A percentile compares a stretch with the other conserved stretches of the same genome.
Conservation (phyloP, 2,329 filamentous ascomycete genomes). For the Talaromyces sp. region DNA sequence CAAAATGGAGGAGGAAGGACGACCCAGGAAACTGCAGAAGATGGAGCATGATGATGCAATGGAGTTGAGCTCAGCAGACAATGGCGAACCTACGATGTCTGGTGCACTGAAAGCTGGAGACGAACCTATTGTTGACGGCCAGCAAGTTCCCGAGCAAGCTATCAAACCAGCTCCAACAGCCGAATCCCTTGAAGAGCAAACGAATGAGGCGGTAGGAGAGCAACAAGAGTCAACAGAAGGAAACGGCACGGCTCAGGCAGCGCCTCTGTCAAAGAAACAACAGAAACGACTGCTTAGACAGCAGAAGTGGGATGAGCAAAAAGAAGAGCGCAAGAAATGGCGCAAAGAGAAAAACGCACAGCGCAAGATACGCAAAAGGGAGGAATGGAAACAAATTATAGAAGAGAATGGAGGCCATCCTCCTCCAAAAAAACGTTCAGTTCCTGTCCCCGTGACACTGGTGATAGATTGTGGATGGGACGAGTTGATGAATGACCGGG, state of each 20-base stretch:
- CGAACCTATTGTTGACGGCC: constrained; percentile 14
- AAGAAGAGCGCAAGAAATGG: constrained; percentile 53
- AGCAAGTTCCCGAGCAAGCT: constrained; percentile 11
- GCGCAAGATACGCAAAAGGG: constrained; percentile 50
- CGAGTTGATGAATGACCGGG: constrained; percentile 78
- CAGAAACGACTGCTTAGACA: constrained; percentile 70
- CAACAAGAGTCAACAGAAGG: constrained; percentile 11
- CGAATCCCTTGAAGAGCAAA: neutral
- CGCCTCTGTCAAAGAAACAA: constrained; percentile 74
- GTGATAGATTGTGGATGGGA: constrained; percentile 92
- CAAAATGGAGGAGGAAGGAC: constrained; percentile 52
- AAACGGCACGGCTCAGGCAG: constrained; percentile 12
- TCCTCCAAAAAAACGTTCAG: constrained; percentile 30
- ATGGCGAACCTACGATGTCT: constrained; percentile 28
- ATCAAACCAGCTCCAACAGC: neutral
- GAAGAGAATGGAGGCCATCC: constrained; percentile 24
- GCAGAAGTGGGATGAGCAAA: constrained; percentile 70
- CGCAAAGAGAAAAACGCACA: constrained; percentile 51
- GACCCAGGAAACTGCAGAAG: constrained; percentile 53
- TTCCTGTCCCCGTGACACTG: constrained; percentile 69
- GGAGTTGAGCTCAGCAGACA: constrained; percentile 15
- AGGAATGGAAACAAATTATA: constrained; percentile 32
- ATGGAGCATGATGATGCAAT: constrained; percentile 32
- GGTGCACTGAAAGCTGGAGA: constrained; percentile 20
- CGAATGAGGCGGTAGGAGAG: neutral